Conservation (phyloP, 371 early-diverging fungal species). For the Chytridium lagenaria region DNA sequence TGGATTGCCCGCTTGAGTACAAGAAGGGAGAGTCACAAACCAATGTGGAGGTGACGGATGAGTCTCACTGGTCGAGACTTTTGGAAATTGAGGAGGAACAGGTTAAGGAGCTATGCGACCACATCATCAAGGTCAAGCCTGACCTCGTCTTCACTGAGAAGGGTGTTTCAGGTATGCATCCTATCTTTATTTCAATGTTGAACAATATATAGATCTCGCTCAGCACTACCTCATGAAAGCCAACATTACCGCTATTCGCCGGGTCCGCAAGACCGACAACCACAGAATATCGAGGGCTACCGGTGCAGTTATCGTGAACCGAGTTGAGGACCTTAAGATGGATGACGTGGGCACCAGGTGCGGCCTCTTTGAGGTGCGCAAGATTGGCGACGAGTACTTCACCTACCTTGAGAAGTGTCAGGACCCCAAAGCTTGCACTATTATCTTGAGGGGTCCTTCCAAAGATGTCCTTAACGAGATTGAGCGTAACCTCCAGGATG, state of each 20-base stretch:
- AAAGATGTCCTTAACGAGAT: conserved; percentile 99
- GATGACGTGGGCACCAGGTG: conserved; percentile 95
- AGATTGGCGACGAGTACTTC: conserved; percentile 99
- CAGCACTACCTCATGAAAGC: conserved; percentile 98
- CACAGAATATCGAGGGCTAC: conserved; percentile 98
- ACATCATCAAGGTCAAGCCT: conserved; percentile 96
- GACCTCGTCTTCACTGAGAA: conserved; percentile 99
- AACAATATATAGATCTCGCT: conserved; percentile 75
- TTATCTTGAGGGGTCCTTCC: conserved; percentile 97
- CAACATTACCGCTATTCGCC: conserved; percentile 98
- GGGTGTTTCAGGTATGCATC: conserved; percentile 89
- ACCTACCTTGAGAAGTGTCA: conserved; percentile 94
- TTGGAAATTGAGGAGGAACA: conserved; percentile 99
- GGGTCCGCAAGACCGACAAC: conserved; percentile 99
- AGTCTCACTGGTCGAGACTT: conserved; percentile 95
- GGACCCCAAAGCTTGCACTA: conserved; percentile 98
- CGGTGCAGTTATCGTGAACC: conserved; percentile 98
- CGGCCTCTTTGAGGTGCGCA: conserved; percentile 95
- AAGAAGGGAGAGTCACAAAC: conserved; percentile 99
- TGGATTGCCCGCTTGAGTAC: conserved; percentile 99
- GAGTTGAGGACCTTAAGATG: conserved; percentile 96
- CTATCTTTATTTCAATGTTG: conserved; percentile 19
- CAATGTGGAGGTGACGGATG: conserved; percentile 97
- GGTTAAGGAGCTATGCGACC: conserved; percentile 95
- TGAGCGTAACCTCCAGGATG: conserved; percentile 99